Evolutionary conservation across 2,329 filamentous ascomycete genomes (phyloP).

Genomic region (Hypoxylon sp.): DNA sequence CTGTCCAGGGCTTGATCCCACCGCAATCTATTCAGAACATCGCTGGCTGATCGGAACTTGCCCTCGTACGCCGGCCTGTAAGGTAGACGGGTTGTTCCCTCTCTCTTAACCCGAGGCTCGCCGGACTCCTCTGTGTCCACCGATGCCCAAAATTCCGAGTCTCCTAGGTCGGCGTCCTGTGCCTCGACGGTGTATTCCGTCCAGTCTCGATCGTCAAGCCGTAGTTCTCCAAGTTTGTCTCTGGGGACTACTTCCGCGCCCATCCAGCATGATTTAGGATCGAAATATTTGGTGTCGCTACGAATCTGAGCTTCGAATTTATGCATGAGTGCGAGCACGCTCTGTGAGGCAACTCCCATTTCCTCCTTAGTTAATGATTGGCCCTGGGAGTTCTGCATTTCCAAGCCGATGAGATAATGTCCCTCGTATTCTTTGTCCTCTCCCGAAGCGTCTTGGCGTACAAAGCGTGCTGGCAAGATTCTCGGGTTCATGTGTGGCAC

Average conservation of each 20-base stretch:
- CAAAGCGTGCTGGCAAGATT: slow-evolving; percentile 75
- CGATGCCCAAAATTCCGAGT: slow-evolving; percentile 55
- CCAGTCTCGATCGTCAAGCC: slow-evolving; percentile 65
- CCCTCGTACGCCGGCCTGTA: slow-evolving; percentile 55
- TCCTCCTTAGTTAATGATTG: slow-evolving; percentile 58
- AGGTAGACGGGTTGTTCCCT: slow-evolving; percentile 29
- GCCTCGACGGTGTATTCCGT: slow-evolving; percentile 60
- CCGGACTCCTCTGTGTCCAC: slow-evolving; percentile 51
- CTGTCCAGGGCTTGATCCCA: slow-evolving; percentile 71
- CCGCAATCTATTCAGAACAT: slow-evolving; percentile 71
- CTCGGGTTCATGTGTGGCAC: slow-evolving; percentile 67
- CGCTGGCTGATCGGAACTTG: slow-evolving; percentile 70
- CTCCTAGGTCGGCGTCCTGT: slow-evolving; percentile 59
- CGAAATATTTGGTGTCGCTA: slow-evolving; percentile 64
- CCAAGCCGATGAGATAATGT: slow-evolving; percentile 73
- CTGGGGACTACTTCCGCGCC: slow-evolving; percentile 58
- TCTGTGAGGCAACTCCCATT: slow-evolving; percentile 59
- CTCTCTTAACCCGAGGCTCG: slow-evolving; percentile 48
- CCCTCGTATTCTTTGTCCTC: slow-evolving; percentile 67
- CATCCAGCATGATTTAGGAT: slow-evolving; percentile 65
- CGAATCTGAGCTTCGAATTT: slow-evolving; percentile 66
- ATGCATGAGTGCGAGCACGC: slow-evolving; percentile 61
- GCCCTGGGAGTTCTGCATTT: slow-evolving; percentile 49
- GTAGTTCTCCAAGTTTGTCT: slow-evolving; percentile 60
- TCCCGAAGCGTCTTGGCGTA: slow-evolving; percentile 52